Evolutionary conservation across 2,329 filamentous ascomycete species (phyloP).

Genomic region (Paracamarosporium sp.): DNA sequence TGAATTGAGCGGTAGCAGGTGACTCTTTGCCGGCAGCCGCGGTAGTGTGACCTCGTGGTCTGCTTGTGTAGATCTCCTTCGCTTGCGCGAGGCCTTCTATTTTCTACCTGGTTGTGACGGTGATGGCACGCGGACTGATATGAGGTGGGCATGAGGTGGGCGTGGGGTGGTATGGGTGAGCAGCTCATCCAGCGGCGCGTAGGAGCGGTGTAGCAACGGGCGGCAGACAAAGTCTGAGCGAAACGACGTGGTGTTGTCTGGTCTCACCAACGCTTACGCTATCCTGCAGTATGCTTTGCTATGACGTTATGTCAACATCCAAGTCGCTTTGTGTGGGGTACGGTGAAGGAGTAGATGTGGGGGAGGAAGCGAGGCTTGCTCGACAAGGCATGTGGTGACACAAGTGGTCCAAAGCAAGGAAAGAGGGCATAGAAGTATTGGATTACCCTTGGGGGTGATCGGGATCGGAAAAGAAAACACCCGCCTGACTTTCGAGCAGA

Average conservation of each 20-base stretch:
- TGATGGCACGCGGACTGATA: not conserved
- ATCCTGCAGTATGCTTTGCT: not conserved
- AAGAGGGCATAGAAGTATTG: not conserved
- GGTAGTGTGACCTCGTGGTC: constrained; percentile 11
- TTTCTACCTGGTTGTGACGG: not conserved
- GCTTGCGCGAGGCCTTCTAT: not conserved
- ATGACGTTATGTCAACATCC: not conserved
- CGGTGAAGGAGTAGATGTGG: not conserved
- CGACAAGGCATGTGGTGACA: not conserved
- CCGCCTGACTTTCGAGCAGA: not conserved
- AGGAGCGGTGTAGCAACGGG: not conserved
- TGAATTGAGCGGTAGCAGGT: constrained; percentile 5
- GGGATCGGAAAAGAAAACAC: not conserved
- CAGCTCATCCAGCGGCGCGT: not conserved
- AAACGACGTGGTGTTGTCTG: not conserved
- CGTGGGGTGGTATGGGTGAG: not conserved
- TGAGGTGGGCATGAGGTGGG: not conserved
- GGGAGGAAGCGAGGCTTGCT: not conserved
- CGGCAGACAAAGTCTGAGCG: not conserved
- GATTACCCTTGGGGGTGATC: not conserved
- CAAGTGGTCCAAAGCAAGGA: not conserved
- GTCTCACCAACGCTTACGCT: not conserved
- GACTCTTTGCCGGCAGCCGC: constrained; percentile 3
- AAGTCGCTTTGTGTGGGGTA: not conserved
- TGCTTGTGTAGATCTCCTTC: constrained; percentile 9